Conservation (phyloP, 805 yeast genomes). For the Yamadazyma akitaensis region DNA sequence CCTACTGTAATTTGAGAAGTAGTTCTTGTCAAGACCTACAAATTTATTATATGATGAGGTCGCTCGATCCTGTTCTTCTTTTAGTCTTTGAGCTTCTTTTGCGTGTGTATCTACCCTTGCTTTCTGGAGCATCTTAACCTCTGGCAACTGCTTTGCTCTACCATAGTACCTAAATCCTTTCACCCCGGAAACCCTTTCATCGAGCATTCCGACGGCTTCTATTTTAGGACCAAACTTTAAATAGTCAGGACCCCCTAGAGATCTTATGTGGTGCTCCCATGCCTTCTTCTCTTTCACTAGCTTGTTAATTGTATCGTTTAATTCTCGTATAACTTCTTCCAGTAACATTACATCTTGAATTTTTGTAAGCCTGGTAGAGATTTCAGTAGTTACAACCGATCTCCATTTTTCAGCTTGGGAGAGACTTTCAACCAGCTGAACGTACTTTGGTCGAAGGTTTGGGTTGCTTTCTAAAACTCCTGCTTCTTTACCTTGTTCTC, state of each 20-base stretch:
- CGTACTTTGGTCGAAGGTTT: conserved; percentile 58
- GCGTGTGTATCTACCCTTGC: conserved; percentile 27
- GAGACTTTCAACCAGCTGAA: conserved; percentile 49
- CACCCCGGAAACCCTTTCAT: conserved; percentile 15
- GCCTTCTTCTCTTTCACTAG: conserved; percentile 62
- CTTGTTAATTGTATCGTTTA: conserved; percentile 71
- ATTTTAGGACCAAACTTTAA: conserved; percentile 27
- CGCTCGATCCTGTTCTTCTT: neutral
- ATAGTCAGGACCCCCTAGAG: conserved; percentile 74
- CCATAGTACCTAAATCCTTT: conserved; percentile 77
- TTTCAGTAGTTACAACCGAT: conserved; percentile 56
- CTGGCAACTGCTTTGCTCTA: conserved; percentile 76
- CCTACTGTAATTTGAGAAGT: neutral
- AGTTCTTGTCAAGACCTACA: conserved; percentile 4
- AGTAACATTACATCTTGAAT: conserved; percentile 57
- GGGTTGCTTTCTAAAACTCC: conserved; percentile 58
- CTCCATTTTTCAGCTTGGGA: conserved; percentile 74
- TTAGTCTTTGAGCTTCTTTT: conserved; percentile 17
- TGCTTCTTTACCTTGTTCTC: conserved; percentile 53
- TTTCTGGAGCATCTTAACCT: conserved; percentile 40
- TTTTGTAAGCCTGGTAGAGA: conserved; percentile 54
- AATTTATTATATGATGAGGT: conserved; percentile 1
- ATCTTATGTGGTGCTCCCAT: conserved; percentile 75
- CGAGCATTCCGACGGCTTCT: conserved; percentile 16
- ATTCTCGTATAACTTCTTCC: conserved; percentile 63